Evolutionary conservation across 768 basidiomycete genomes (phyloP).

Genomic region (Leccinum imitatum): DNA sequence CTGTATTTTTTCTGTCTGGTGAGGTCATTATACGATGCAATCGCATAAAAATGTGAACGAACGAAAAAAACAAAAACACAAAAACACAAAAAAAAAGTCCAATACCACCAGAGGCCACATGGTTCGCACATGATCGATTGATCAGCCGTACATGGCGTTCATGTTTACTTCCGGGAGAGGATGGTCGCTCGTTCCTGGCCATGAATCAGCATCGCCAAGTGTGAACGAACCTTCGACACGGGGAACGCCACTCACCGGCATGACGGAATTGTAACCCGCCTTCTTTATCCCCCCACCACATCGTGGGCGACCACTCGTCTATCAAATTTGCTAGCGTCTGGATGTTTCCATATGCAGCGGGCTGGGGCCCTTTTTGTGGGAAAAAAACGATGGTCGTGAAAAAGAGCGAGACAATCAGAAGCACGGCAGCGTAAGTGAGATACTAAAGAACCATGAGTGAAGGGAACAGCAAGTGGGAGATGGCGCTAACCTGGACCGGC

Average conservation of each 20-base stretch:
- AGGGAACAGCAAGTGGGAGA: background rate
- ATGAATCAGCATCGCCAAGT: background rate
- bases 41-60: background rate
- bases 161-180: conserved; percentile 23
- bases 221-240: background rate
- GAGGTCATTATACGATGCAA: background rate
- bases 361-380: conserved; percentile 28
- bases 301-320: conserved; percentile 35
- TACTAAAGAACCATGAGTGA: conserved; percentile 17
- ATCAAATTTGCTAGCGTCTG: conserved; percentile 36
- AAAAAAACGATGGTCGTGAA: conserved; percentile 14
- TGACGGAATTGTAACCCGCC: conserved; percentile 3
- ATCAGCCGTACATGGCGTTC: background rate
- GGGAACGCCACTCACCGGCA: conserved; percentile 21
- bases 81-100: no score
- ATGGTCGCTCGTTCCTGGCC: conserved; percentile 24
- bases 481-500: conserved; percentile 22
- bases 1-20: no score
- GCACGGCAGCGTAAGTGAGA: conserved; percentile 22
- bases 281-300: conserved; percentile 33
- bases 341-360: conserved; percentile 33
- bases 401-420: conserved; percentile 22
- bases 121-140: background rate
- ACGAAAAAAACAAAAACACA: background rate
- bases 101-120: background rate